These are phyloP conservation scores for Aristolochia contorta DNA, from an alignment of 164 flowering plant species.

Conservation along the genomic window DNA sequence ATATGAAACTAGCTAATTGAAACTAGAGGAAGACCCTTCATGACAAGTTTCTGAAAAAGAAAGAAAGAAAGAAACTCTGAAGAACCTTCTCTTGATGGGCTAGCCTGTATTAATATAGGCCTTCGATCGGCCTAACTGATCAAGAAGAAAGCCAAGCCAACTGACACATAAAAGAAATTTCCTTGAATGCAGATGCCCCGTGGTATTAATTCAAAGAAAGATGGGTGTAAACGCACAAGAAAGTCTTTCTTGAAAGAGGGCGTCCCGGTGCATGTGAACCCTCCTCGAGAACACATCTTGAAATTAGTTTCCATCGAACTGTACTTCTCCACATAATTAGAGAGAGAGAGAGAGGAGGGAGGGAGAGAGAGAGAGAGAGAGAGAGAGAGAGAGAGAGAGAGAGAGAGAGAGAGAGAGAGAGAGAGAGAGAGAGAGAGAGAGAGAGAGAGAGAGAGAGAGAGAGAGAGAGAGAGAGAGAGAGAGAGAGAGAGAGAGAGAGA, in stretches of 20 bases:
- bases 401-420: neutral
- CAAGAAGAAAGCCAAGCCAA: no score
- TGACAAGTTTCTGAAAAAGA: no score
- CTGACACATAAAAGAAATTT: no score
- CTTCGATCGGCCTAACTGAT: no score
- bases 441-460: neutral
- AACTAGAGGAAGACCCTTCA: no score
- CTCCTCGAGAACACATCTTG: constrained; percentile 11
- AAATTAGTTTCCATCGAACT: neutral
- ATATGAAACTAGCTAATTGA: no score
- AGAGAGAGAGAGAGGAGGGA: neutral
- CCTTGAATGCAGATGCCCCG: no score
- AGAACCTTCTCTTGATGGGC: no score
- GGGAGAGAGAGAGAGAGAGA: neutral
- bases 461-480: neutral
- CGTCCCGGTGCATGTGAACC: constrained; percentile 10
- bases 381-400: neutral
- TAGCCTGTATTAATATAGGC: no score
- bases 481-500: neutral
- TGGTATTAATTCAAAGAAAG: neutral
- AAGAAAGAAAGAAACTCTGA: no score
- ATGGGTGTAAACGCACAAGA: neutral
- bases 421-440: neutral
- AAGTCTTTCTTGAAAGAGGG: constrained; percentile 1
- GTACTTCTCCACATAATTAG: constrained; percentile 5